These are phyloP conservation scores for Zarea fungicola DNA, from an alignment of 2,329 filamentous ascomycete genomes.

Conservation along the genomic window DNA sequence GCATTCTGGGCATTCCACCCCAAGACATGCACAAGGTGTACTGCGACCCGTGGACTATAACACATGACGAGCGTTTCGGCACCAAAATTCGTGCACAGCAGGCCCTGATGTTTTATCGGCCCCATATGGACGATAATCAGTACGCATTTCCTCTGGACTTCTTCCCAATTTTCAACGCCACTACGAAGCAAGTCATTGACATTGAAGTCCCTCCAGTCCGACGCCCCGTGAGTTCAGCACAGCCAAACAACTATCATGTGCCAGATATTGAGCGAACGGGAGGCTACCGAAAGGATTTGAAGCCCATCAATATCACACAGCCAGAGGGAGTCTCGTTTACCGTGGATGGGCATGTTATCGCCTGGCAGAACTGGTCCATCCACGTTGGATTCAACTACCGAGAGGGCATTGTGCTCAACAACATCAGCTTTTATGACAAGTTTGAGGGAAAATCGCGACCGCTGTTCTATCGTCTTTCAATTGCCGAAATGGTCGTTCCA, in stretches of 20 bases:
- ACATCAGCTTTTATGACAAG: slow-evolving; percentile 58
- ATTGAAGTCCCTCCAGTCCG: slow-evolving; percentile 38
- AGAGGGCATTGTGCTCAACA: slow-evolving; percentile 65
- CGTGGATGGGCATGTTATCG: slow-evolving; percentile 43
- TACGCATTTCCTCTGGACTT: slow-evolving; percentile 54
- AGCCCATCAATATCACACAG: slow-evolving; percentile 35
- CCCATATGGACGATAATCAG: slow-evolving; percentile 61
- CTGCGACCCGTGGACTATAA: slow-evolving; percentile 81
- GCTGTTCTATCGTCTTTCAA: slow-evolving; percentile 61
- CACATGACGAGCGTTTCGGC: slow-evolving; percentile 74
- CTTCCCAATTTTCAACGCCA: slow-evolving; percentile 36
- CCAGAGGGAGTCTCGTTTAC: slow-evolving; percentile 37
- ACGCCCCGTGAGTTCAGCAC: slow-evolving; percentile 42
- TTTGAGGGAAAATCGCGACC: slow-evolving; percentile 40
- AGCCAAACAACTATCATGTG: slow-evolving; percentile 34
- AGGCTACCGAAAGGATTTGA: slow-evolving; percentile 30
- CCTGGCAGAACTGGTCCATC: slow-evolving; percentile 66
- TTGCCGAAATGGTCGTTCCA: slow-evolving; percentile 68
- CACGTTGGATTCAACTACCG: slow-evolving; percentile 67
- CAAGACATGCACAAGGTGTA: slow-evolving; percentile 85
- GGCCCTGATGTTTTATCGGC: slow-evolving; percentile 76
- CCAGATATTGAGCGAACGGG: slow-evolving; percentile 28
- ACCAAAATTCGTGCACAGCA: slow-evolving; percentile 68
- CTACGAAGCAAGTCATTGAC: slow-evolving; percentile 43
- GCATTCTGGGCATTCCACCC: slow-evolving; percentile 66